Evolutionary conservation across 305 asterid species (phyloP), one percentile per base, ranked within the genome.

Genomic region (Fraxinus latifolia): DNA sequence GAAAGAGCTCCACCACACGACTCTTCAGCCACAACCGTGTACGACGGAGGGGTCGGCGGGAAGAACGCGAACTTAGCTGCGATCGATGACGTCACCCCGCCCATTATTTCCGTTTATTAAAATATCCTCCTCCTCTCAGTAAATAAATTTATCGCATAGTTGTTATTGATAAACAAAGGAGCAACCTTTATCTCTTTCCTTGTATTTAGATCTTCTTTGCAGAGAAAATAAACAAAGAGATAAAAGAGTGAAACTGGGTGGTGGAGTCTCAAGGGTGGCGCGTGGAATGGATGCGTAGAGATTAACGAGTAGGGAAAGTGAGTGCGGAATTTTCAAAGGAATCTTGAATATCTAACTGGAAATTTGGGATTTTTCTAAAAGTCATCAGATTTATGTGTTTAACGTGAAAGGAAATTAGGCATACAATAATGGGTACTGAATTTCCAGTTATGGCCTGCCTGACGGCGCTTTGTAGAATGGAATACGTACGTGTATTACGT

Each of bases 51-150:
- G 74, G 23, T 92, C 14, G 99, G 99, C 74, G 98, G 99, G 82
- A 94, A 96, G 82, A 96, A 96, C 34, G 99, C 99, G 83, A 96
- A 94, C 90, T 96, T 96, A 78, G 99, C 97, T 39, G 98, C 98
- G 88, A 96, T 94, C 79, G 99, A 93, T 80, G 97, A 94, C 86
- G 98, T 92, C 87, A 96, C 98, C 81, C 97, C 98, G 80, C 99
- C 99, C 99, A 93, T 93, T 39, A 29, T 36, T 32, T 36, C 29
- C 84, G 60, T 4, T 67, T 29, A 39, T 21, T 11, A 1, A 47
- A 71, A 58, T 67, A 27, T 37, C 44, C 44, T 80, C 77, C 71
- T 68, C 74, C 21, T 14, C 60, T 77, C 77, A 84, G 44, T 37
- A 39, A 76, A 31, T 75, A 39, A 34, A 76, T 67, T 70, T 68